Conservation (phyloP, 192 early-diverging fungal genomes). For the Haplosporangium gracile region DNA sequence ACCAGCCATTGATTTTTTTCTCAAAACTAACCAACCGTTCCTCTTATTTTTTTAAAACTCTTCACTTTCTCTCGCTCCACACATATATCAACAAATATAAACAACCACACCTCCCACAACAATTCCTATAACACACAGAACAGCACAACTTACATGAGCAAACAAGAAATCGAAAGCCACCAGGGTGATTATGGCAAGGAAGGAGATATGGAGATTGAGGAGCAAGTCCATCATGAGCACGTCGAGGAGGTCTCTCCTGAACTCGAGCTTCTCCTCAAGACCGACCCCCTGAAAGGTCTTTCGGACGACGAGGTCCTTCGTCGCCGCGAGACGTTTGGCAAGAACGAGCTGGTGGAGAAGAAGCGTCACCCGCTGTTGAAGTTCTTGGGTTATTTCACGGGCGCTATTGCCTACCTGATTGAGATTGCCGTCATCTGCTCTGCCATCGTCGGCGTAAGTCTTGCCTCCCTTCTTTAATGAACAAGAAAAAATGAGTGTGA, state of each 20-base stretch:
- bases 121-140: not conserved
- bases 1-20: not conserved
- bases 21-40: not conserved
- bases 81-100: not conserved
- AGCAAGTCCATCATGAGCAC: conserved; percentile 79
- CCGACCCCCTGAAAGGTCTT: conserved; percentile 76
- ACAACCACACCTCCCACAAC: not conserved
- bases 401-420: conserved; percentile 89
- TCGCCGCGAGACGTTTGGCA: conserved; percentile 82
- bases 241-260: conserved; percentile 83
- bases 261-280: conserved; percentile 82
- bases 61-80: not conserved
- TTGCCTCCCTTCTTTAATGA: not conserved
- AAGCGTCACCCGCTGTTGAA: conserved; percentile 87
- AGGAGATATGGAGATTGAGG: conserved; percentile 65
- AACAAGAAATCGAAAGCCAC: conserved; percentile 25
- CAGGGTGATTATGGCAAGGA: conserved; percentile 9
- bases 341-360: conserved; percentile 85
- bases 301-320: conserved; percentile 73
- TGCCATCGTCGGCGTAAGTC: conserved; percentile 65
- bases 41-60: not conserved
- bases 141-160: conserved; percentile 20
- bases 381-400: conserved; percentile 88
- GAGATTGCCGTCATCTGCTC: conserved; percentile 88
- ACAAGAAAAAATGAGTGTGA: not conserved